Percentiles rank a stretch among this genome's conserved stretches.
phyloP scores from a whole-genome alignment of 192 early-diverging fungal genomes.

The Coemansia javaensis region DNA sequence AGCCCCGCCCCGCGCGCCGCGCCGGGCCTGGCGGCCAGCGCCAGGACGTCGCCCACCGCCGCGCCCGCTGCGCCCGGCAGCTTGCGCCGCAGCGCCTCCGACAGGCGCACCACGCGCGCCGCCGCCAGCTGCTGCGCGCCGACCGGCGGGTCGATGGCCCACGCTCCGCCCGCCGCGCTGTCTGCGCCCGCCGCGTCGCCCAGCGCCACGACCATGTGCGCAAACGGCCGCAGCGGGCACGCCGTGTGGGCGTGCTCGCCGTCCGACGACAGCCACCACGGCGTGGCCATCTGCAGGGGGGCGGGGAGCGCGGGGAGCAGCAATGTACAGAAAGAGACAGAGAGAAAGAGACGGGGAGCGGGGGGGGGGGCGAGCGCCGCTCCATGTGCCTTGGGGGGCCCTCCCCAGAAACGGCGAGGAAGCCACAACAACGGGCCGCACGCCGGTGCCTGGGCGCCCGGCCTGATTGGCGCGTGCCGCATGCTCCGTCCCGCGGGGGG shows the following conservation, averaged over 20 bases:
- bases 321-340: not conserved
- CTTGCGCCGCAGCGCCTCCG: slow-evolving; percentile 43
- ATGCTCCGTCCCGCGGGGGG: no score
- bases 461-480: no score
- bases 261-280: slow-evolving; percentile 48
- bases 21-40: slow-evolving; percentile 3
- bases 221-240: slow-evolving; percentile 47
- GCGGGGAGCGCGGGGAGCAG: no score
- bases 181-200: not conserved
- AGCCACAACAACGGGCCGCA: slow-evolving; percentile 4
- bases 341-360: not conserved
- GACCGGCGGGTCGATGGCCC: slow-evolving; percentile 11
- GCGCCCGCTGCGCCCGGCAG: slow-evolving; percentile 17
- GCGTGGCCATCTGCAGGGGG: not conserved
- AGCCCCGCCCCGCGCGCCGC: slow-evolving; percentile 12
- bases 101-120: slow-evolving; percentile 27
- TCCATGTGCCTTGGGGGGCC: no score
- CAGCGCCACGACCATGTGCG: slow-evolving; percentile 46
- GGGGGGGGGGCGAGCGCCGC: no score
- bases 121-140: slow-evolving; percentile 17
- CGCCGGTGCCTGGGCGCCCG: not conserved
- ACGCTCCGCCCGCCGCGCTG: slow-evolving; percentile 6
- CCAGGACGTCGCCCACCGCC: slow-evolving; percentile 32
- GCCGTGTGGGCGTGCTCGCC: slow-evolving; percentile 44
- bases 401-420: not conserved